Evolutionary conservation across 1,284 basidiomycete genomes (phyloP), one percentile per base, ranked within the genome.

Genomic region (Cutaneotrichosporon sp.): DNA sequence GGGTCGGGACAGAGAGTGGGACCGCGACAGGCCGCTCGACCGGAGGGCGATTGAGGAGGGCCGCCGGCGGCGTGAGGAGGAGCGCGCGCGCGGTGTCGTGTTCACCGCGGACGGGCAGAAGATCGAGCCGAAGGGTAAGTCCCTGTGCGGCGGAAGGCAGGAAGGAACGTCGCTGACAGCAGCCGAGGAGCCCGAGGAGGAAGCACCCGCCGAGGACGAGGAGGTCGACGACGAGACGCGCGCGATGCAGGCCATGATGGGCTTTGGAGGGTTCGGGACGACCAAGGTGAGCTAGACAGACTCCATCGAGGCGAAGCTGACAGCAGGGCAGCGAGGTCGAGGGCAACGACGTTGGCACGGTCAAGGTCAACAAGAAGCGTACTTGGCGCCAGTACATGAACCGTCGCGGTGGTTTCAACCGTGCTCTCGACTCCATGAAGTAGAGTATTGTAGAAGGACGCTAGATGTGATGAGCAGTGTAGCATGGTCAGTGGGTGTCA

Each of bases 201-300:
- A 71, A 66, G 80, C 88, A 63, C 86, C 84, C 13, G 88, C 89
- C 69, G 84, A 82, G 18, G 87, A 87, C 82, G 87, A 89, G 52
- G 85, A 86, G 29, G 88, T 89, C 60, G 90, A 79, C 38, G 79
- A 79, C 36, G 80, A 81, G 45, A 79, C 92, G 36, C 84, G 84
- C 47, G 87, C 86, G 53, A 93, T 97, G 89, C 90, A 89, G 82
- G 86, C 88, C 29, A 87, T 89, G 85, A 94, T 98, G 91, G 95
- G 95, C 49, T 83, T 98, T 72, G 77, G 82, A 53, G 91, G 92
- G 1, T 98, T 98, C 75, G 92, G 89, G 8, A 85, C 87, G 0
- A 97, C 95, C 0, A 97, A 97, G 82, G 92, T 92, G n/a, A n/a
- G n/a, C n/a, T n/a, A n/a, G n/a, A n/a, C n/a, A 68, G 61, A 84